Percentiles rank a stretch among this genome's conserved stretches.
phyloP scores from a whole-genome alignment of 176 grass and related monocot genomes.

The Triticum aestivum region IWGSC_CS_RefSeq_v2.1 NC_057807.1:491781508-491782007 shows the following conservation, averaged over 20 bases:
- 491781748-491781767: slow-evolving; percentile 3
- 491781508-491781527: slow-evolving; percentile 42
- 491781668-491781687: background rate
- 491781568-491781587: background rate
- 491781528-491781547: slow-evolving; percentile 32
- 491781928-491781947: background rate
- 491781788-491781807: background rate
- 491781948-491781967: background rate
- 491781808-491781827: background rate
- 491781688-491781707: background rate
- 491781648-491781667: background rate
- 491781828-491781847: too few species aligned
- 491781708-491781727: slow-evolving; percentile 3
- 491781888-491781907: background rate
- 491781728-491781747: background rate
- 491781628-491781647: background rate
- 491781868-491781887: background rate
- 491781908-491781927: background rate
- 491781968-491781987: background rate
- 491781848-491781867: background rate
- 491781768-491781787: background rate
- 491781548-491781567: background rate
- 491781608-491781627: background rate
- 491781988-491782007: background rate
- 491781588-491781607: slow-evolving; percentile 6